A percentile compares a stretch with the other conserved stretches of the same genome.
Evolutionary conservation across 2,329 filamentous ascomycete species (phyloP).

Genomic region (Fusarium sp.): DNA sequence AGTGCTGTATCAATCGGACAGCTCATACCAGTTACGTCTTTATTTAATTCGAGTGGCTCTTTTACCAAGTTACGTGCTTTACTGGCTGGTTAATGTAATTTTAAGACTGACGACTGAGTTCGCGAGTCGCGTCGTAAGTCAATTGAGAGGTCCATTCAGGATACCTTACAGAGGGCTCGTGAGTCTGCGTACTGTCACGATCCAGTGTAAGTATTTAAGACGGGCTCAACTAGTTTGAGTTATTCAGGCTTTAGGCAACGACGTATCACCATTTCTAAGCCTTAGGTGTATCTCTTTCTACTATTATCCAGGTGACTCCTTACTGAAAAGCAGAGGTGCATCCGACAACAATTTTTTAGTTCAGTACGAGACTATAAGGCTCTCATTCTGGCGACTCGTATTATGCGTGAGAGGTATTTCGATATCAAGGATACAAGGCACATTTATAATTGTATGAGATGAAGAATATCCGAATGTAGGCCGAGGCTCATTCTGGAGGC

Average conservation of each 20-base stretch:
- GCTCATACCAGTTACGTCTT: not conserved
- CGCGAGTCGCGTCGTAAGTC: not conserved
- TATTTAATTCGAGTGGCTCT: not conserved
- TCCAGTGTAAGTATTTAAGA: not conserved
- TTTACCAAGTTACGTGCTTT: not conserved
- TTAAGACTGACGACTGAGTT: not conserved
- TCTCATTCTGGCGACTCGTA: not conserved
- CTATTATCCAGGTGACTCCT: not conserved
- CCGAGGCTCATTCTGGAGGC: not conserved
- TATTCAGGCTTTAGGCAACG: not conserved
- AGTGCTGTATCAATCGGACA: not conserved
- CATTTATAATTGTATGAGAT: too few species aligned
- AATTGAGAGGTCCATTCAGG: too few species aligned
- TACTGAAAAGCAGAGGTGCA: not conserved
- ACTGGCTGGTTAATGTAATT: fast-evolving
- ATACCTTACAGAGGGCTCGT: too few species aligned
- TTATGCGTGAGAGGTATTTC: fast-evolving
- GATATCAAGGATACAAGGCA: too few species aligned
- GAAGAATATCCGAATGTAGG: too few species aligned
- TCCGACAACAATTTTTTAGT: not conserved
- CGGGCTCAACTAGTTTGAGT: not conserved
- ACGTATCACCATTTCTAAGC: fast-evolving
- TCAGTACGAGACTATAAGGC: not conserved
- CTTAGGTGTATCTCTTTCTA: not conserved
- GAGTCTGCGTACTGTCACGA: not conserved